phyloP scores from a whole-genome alignment of 257 asterid genomes.

The Scutellaria barbata region DNA sequence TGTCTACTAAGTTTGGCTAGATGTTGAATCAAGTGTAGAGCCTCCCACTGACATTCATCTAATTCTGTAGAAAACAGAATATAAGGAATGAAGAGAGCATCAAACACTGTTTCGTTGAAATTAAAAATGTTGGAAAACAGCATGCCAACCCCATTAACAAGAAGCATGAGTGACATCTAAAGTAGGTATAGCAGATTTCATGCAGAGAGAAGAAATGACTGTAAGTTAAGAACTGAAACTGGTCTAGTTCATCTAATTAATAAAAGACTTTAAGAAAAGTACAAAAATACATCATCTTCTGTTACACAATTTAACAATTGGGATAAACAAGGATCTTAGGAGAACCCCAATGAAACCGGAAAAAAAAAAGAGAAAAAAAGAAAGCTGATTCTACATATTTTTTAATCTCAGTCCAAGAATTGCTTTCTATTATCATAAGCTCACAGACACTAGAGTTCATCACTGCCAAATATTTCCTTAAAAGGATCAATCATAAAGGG shows the following conservation, averaged over 20 bases:
- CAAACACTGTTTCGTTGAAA: background rate
- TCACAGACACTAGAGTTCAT: background rate
- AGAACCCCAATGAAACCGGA: background rate
- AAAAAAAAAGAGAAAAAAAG: background rate
- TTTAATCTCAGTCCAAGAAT: background rate
- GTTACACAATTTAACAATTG: background rate
- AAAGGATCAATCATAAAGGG: background rate
- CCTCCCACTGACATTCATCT: background rate
- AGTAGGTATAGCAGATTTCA: background rate
- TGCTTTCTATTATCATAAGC: background rate
- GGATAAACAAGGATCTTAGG: background rate
- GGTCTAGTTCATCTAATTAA: background rate
- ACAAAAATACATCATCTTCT: background rate
- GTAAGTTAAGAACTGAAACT: background rate
- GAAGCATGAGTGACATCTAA: background rate
- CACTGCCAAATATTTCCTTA: conserved; percentile 4
- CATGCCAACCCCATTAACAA: background rate
- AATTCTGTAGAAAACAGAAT: background rate
- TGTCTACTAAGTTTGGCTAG: conserved; percentile 3
- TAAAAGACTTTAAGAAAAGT: background rate
- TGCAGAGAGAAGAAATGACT: background rate
- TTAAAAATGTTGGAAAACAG: background rate
- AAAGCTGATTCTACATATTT: background rate
- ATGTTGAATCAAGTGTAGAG: background rate
- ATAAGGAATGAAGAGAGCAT: background rate